A percentile compares a stretch with the other conserved stretches of the same genome.
Evolutionary conservation across 2,329 filamentous ascomycete species (phyloP).

Genomic region (Aspergillus pseudoglaucus): DNA sequence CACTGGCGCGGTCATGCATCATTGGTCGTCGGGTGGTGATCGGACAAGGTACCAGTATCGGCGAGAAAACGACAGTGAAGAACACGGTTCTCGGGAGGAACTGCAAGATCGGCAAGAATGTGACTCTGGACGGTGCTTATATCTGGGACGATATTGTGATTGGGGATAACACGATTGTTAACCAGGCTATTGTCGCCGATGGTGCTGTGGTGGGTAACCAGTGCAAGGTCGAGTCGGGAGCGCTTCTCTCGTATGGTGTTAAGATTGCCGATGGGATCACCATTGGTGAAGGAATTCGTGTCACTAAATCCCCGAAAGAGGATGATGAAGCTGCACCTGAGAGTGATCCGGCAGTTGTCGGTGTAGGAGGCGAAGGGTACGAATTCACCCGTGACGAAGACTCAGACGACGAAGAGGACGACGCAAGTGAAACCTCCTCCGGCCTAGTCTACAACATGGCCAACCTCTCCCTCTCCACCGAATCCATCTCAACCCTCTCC

Average conservation of each 20-base stretch:
- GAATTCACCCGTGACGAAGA: conserved; percentile 62
- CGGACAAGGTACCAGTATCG: conserved; percentile 69
- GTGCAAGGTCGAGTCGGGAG: conserved; percentile 63
- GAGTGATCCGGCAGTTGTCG: conserved; percentile 51
- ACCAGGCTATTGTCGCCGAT: conserved; percentile 69
- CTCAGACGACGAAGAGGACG: conserved; percentile 57
- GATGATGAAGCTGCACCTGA: conserved; percentile 29
- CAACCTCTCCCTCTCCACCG: conserved; percentile 39
- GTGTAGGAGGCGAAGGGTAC: conserved; percentile 54
- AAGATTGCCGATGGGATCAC: conserved; percentile 57
- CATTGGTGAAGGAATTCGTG: conserved; percentile 34
- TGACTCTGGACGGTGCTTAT: conserved; percentile 69
- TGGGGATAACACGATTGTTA: conserved; percentile 65
- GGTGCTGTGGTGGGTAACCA: conserved; percentile 64
- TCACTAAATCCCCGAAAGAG: conserved; percentile 41
- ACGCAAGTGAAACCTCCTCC: conserved; percentile 53
- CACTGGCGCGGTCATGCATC: conserved; percentile 64
- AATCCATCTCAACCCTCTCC: conserved; percentile 59
- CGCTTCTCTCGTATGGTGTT: conserved; percentile 73
- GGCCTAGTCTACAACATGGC: conserved; percentile 48
- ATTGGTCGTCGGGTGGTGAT: conserved; percentile 66
- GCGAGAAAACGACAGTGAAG: conserved; percentile 61
- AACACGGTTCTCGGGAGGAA: conserved; percentile 76
- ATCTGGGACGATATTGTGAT: conserved; percentile 82
- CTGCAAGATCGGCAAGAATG: conserved; percentile 81